Base-by-base conservation (phyloP, 1,139 yeast genomes). In the Oligophagozyma castellii region DNA sequence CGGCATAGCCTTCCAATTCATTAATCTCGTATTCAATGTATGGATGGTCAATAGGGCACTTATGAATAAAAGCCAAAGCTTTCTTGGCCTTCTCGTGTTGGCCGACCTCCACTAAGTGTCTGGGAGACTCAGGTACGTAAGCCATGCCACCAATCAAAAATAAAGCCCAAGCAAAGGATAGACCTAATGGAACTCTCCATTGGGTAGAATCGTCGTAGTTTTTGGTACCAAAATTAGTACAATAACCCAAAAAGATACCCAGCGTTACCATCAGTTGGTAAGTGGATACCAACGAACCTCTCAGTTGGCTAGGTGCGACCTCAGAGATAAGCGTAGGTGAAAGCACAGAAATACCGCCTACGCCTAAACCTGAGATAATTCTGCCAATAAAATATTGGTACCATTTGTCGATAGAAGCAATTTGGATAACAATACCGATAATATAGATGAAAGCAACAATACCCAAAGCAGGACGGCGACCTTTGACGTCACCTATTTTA, bases 101-200 rank as follows among this genome's bases (percentile, higher is more conserved):
- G 36, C 62, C 70, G 29, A 53, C 58, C 36, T 70, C 66, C 39
- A 75, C 65, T 54, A 67, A 65, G 58, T 58, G 79, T 59, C 92
- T 69, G 43, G 92, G 84, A 27, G 86, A 72, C 55, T 79, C 93
- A 34, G 92, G 92, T 57, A 76, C 67, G 44, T 73, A 59, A 30
- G 63, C 42, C 71, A 76, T 70, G 53, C 80, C 89, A 28, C 50
- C 37, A 27, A 60, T 40, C 46, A 63, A 51, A 26, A 61, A 39
- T 25, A 51, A 28, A 16, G 65, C 63, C 63, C 65, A 63, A 29
- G 55, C 53, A 44, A 65, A 61, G 38, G 61, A 57, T 29, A 65
- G 43, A 40, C 77, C 78, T 44, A 73, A 56, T 31, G 73, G 74
- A 37, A 71, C 63, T 64, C 77, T 68, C 70, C 75, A 72, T 51